Base-by-base conservation (phyloP, 1,139 yeast genomes). In the Geotrichum phurueaensis region DNA sequence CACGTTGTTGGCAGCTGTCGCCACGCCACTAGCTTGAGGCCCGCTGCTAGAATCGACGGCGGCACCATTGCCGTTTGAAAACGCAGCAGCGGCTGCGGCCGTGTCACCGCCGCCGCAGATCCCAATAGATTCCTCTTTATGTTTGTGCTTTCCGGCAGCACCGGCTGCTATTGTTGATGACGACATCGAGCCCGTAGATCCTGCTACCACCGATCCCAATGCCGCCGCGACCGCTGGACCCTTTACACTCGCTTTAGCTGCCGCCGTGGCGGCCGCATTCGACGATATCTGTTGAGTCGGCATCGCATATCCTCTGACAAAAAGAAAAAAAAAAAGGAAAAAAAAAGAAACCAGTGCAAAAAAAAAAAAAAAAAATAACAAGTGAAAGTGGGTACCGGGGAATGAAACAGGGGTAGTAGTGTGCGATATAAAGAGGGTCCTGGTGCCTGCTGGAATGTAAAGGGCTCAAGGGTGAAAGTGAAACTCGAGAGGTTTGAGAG, bases 71-170 rank as follows among this genome's bases (percentile, higher is more conserved):
- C 33, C 50, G 5, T 54, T 58, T 48, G 54, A 49, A 9, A 54
- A 27, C 29, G 57, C 53, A 49, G 60, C 57, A 20, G 57, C 49
- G 9, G 60, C 57, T 12, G 58, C 39, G 3, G 59, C 58, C 20
- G 57, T 25, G 18, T 53, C 51, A 45, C 47, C 47, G 10, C 47
- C 47, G 20, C 47, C 47, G 18, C 20, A n/a, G 18, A 39, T n/a
- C 47, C 47, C 47, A 39, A 39, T 9, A 1, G 9, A 5, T 1
- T 39, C 47, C 20, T 39, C 47, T n/a, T 13, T 39, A 10, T 20
- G 22, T 10, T 39, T 39, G 10, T 22, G 47, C n/a, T n/a, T 39
- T 39, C 22, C 22, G 7, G 47, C 10, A 3, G 2, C 22, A n/a
- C 20, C 20, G 2, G 2, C 18, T 39, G 47, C 22, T 25, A 3